A percentile compares a stretch with the other conserved stretches of the same genome.
Evolutionary conservation across 2,329 filamentous ascomycete genomes (phyloP).

Genomic region (Daldinia sp.): DNA sequence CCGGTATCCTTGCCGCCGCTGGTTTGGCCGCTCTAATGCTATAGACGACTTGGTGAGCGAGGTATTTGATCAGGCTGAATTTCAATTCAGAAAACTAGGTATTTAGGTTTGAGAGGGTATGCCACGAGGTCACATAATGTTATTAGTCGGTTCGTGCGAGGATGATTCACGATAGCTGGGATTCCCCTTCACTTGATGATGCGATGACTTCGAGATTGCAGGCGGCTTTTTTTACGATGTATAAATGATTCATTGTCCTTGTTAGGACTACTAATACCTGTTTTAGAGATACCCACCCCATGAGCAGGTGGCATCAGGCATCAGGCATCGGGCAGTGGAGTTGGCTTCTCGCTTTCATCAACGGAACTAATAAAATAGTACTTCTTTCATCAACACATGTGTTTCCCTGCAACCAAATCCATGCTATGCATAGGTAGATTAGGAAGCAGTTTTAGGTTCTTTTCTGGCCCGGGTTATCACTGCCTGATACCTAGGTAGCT

Average conservation of each 20-base stretch:
- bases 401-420: neutral
- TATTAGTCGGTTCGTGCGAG: conserved; percentile 38
- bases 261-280: conserved; percentile 42
- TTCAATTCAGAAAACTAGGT: conserved; percentile 13
- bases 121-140: conserved; percentile 38
- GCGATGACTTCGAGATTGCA: conserved; percentile 37
- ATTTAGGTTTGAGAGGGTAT: conserved; percentile 36
- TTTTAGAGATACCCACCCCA: conserved; percentile 44
- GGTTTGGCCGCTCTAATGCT: conserved; percentile 45
- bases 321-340: conserved; percentile 42
- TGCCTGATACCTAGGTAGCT: neutral
- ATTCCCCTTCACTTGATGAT: conserved; percentile 36
- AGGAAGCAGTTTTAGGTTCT: neutral
- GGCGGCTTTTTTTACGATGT: conserved; percentile 44
- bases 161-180: conserved; percentile 33
- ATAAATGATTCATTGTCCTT: conserved; percentile 44
- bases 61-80: conserved; percentile 3
- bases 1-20: conserved; percentile 43
- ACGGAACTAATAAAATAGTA: conserved; percentile 43
- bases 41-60: conserved; percentile 27
- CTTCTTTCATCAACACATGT: conserved; percentile 26
- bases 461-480: neutral
- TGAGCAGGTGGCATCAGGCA: conserved; percentile 36
- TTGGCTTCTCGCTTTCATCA: conserved; percentile 41
- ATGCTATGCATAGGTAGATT: neutral